Evolutionary conservation across 108 stramenopile genomes (phyloP), one percentile per base, ranked within the genome.

Genomic region (Conticribra guillardii): DNA sequence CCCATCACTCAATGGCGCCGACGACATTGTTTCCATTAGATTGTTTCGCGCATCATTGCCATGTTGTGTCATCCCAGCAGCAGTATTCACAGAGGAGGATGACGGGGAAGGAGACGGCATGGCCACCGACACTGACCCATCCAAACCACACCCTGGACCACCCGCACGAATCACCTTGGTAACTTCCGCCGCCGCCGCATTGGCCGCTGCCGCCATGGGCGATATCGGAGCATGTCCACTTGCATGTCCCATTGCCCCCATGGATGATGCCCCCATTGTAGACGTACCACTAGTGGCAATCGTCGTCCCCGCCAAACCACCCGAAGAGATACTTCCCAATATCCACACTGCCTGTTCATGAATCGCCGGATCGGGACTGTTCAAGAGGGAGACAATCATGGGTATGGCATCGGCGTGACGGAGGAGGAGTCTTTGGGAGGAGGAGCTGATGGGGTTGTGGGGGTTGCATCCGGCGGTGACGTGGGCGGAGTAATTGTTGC

Each of bases 281-380:
- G n/a, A n/a, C n/a, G n/a, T n/a, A n/a, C n/a, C n/a, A n/a, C n/a
- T n/a, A n/a, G n/a, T n/a, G n/a, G n/a, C n/a, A 18, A 61, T 19
- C 11, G 57, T n/a, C 17, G 71, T 31, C 34, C 53, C 55, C 28
- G 66, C 28, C 21, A 89, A 81, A 32, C 89, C 92, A 15, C 90
- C 86, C 7, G 85, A 80, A 11, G 90, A 88, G 54, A 94, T 88
- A 64, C 86, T 90, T 24, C 93, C 93, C 59, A 93, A 61, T 57
- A 91, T 89, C 92, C 92, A 93, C 78, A 85, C 80, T 17, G 89
- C 80, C 63, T 94, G 90, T 74, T 94, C 93, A 61, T 87, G 88
- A 3, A 91, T 86, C 41, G 85, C 84, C 30, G 56, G 63, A 29
- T 87, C 82, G 9, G 84, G 84, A 69, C 86, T 87, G 14, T 80